Conservation (phyloP, 495 filamentous ascomycete genomes). For the Glarea lozoyensis region DNA sequence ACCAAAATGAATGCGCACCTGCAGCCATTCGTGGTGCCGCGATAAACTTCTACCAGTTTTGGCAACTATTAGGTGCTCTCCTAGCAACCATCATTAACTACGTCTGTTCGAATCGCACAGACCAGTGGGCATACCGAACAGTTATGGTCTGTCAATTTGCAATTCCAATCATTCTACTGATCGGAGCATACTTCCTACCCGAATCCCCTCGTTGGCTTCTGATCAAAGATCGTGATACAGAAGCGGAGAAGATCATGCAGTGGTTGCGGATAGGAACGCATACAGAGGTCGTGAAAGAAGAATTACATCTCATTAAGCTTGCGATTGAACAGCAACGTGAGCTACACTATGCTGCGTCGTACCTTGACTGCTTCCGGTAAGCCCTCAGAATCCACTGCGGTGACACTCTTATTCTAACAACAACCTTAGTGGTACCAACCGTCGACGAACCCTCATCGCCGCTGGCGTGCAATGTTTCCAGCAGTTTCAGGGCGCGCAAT, state of each 20-base stretch:
- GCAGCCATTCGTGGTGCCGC: not conserved
- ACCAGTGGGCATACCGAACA: not conserved
- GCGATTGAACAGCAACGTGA: no score
- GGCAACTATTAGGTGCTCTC: not conserved
- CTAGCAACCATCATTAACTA: not conserved
- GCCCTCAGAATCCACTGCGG: no score
- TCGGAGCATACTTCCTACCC: not conserved
- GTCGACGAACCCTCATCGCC: no score
- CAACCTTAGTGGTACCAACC: no score
- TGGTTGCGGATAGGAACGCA: no score
- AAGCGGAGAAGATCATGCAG: not conserved
- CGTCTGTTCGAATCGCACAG: not conserved
- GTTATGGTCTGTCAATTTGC: not conserved
- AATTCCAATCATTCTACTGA: not conserved
- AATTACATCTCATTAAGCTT: no score
- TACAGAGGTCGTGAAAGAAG: no score
- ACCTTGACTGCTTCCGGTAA: no score
- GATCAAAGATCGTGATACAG: not conserved
- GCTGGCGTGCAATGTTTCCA: no score
- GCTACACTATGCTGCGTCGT: no score
- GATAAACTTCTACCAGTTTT: not conserved
- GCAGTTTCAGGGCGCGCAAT: no score
- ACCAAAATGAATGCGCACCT: not conserved
- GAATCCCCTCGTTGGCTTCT: not conserved
- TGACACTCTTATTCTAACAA: no score